Conservation (phyloP, 129 eudicot species). For the Chrysanthemum lavandulifolium region DNA sequence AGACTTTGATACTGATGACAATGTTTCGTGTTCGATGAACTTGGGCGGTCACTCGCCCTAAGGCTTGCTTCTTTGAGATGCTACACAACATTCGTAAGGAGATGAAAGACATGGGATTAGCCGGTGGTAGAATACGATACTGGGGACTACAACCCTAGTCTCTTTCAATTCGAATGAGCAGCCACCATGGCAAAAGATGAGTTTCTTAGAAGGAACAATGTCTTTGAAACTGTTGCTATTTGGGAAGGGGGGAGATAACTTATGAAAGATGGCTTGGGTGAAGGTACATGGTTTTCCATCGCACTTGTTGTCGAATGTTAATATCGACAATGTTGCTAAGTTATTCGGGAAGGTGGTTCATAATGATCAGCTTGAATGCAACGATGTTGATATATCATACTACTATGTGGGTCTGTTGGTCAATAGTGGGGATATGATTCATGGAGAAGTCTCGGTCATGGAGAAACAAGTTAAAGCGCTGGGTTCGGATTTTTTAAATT, state of each 20-base stretch:
- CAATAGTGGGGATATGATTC: background rate
- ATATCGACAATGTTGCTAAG: background rate
- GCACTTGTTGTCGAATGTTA: background rate
- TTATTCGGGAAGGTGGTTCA: background rate
- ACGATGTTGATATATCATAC: background rate
- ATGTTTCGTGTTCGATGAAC: background rate
- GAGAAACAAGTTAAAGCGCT: background rate
- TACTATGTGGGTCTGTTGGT: background rate
- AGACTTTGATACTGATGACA: background rate
- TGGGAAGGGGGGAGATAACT: background rate
- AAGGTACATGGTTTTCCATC: background rate
- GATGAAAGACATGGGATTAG: background rate
- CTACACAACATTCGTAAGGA: background rate
- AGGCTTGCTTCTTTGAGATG: background rate
- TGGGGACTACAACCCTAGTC: background rate
- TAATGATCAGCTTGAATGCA: background rate
- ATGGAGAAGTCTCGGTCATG: background rate
- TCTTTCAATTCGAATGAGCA: background rate
- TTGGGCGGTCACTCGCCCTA: background rate
- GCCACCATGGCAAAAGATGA: background rate
- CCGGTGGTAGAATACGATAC: background rate
- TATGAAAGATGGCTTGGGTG: constrained; percentile 1
- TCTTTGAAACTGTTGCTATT: background rate
- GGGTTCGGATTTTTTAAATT: background rate
- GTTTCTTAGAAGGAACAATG: background rate